These are phyloP conservation scores for Colletotrichum phormii DNA, from an alignment of 2,329 filamentous ascomycete genomes.

Conservation along the genomic window DNA sequence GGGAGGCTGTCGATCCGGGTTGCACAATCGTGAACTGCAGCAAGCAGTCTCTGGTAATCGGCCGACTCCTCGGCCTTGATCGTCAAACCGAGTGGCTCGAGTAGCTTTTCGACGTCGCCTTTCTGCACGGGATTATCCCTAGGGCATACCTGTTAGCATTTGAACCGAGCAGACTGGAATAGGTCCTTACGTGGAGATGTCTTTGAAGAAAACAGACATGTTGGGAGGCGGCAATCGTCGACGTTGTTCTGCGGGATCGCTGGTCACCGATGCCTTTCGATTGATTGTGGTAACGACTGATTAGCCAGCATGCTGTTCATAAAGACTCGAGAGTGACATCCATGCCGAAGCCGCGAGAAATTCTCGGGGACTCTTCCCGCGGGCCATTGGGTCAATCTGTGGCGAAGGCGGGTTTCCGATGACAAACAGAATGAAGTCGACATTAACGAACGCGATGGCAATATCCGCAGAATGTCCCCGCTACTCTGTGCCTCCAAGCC, in stretches of 20 bases:
- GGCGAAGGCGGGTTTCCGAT: slow-evolving; percentile 14
- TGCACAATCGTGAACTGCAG: slow-evolving; percentile 63
- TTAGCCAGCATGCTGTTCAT: slow-evolving; percentile 8
- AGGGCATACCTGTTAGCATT: background rate
- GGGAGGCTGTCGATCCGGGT: slow-evolving; percentile 55
- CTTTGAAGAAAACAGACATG: slow-evolving; percentile 55
- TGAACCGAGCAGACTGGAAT: background rate
- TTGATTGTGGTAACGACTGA: background rate
- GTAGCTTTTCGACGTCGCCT: slow-evolving; percentile 51
- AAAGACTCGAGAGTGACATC: background rate
- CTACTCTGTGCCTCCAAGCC: background rate
- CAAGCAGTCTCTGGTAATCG: slow-evolving; percentile 60
- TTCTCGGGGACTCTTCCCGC: background rate
- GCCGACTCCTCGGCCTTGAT: slow-evolving; percentile 50
- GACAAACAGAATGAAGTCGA: slow-evolving; percentile 29
- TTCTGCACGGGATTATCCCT: slow-evolving; percentile 54
- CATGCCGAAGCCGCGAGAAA: slow-evolving; percentile 8
- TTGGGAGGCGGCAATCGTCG: background rate
- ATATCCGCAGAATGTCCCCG: background rate
- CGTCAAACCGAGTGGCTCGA: slow-evolving; percentile 50
- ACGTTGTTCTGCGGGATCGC: background rate
- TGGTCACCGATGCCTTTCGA: background rate
- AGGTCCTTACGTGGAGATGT: slow-evolving; percentile 47
- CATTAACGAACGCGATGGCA: slow-evolving; percentile 6
- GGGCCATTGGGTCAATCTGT: background rate